phyloP scores from a whole-genome alignment of 257 asterid genomes.

The Petunia secreta region DNA sequence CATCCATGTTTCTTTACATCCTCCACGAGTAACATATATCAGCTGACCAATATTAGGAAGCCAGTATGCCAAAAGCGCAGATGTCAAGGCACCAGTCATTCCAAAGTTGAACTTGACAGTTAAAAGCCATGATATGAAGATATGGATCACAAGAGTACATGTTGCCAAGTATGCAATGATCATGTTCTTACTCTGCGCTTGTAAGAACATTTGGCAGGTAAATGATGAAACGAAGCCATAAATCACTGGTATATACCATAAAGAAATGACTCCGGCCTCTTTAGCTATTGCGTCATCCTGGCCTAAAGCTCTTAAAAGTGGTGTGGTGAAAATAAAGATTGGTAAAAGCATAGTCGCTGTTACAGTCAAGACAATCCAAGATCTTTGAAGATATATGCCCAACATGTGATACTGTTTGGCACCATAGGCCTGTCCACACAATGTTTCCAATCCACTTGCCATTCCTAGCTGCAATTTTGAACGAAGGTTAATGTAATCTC shows the following conservation, averaged over 20 bases:
- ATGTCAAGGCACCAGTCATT: slow-evolving; percentile 61
- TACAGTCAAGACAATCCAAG: slow-evolving; percentile 58
- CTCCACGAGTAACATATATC: slow-evolving; percentile 51
- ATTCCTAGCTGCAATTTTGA: slow-evolving; percentile 58
- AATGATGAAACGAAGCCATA: slow-evolving; percentile 55
- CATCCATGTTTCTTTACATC: slow-evolving; percentile 72
- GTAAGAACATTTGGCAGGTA: slow-evolving; percentile 77
- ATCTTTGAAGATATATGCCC: slow-evolving; percentile 76
- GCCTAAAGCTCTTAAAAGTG: slow-evolving; percentile 62
- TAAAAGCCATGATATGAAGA: slow-evolving; percentile 64
- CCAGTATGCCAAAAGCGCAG: slow-evolving; percentile 68
- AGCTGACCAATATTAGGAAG: slow-evolving; percentile 70
- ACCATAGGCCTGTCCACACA: slow-evolving; percentile 83
- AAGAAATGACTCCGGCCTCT: slow-evolving; percentile 49
- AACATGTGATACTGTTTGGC: slow-evolving; percentile 77
- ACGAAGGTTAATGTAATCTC: neutral
- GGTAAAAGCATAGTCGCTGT: slow-evolving; percentile 52
- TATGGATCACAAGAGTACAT: slow-evolving; percentile 48
- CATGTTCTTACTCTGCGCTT: slow-evolving; percentile 77
- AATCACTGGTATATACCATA: slow-evolving; percentile 62
- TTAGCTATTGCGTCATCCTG: slow-evolving; percentile 56
- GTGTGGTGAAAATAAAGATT: slow-evolving; percentile 49
- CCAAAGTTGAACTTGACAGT: slow-evolving; percentile 53
- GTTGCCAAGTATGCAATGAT: slow-evolving; percentile 65
- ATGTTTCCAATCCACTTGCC: slow-evolving; percentile 78